Conservation (phyloP, 2,329 filamentous ascomycete genomes). For the Sclerotinia spermophila region DNA sequence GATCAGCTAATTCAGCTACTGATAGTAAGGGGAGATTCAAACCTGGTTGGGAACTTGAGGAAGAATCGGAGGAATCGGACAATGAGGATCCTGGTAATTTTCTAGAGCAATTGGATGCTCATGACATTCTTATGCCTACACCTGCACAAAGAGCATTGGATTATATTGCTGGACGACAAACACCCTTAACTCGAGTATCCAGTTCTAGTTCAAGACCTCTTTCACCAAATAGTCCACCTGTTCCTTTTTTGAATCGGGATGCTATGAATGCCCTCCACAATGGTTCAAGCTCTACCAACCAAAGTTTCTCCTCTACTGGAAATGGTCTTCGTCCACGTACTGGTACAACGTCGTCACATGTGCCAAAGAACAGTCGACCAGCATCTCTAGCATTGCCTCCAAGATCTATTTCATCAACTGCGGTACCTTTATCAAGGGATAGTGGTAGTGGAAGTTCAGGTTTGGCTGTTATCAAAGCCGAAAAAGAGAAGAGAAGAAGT, state of each 20-base stretch:
- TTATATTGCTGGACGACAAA: conserved; percentile 35
- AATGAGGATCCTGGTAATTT: conserved; percentile 39
- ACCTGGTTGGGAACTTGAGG: conserved; percentile 31
- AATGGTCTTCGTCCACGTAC: conserved; percentile 30
- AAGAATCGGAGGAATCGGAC: conserved; percentile 42
- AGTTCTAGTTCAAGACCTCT: conserved; percentile 23
- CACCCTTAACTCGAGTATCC: conserved; percentile 18
- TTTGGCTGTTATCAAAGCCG: conserved; percentile 20
- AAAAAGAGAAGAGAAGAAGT: conserved; percentile 48
- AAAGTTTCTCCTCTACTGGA: neutral
- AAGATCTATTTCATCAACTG: conserved; percentile 31
- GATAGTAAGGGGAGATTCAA: conserved; percentile 27
- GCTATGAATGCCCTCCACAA: conserved; percentile 34
- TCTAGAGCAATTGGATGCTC: conserved; percentile 23
- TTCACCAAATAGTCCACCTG: conserved; percentile 29
- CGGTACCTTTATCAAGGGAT: conserved; percentile 28
- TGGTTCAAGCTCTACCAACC: conserved; percentile 15
- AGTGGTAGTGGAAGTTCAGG: conserved; percentile 21
- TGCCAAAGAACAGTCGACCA: conserved; percentile 26
- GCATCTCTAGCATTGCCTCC: conserved; percentile 32
- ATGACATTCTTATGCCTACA: conserved; percentile 32
- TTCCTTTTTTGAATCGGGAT: conserved; percentile 33
- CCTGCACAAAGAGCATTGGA: conserved; percentile 37
- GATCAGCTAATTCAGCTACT: conserved; percentile 12
- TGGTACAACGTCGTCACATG: conserved; percentile 26